Evolutionary conservation across 2,329 filamentous ascomycete species (phyloP), one percentile per base, ranked within the genome.

Genomic region (Sporothrix phasma): DNA sequence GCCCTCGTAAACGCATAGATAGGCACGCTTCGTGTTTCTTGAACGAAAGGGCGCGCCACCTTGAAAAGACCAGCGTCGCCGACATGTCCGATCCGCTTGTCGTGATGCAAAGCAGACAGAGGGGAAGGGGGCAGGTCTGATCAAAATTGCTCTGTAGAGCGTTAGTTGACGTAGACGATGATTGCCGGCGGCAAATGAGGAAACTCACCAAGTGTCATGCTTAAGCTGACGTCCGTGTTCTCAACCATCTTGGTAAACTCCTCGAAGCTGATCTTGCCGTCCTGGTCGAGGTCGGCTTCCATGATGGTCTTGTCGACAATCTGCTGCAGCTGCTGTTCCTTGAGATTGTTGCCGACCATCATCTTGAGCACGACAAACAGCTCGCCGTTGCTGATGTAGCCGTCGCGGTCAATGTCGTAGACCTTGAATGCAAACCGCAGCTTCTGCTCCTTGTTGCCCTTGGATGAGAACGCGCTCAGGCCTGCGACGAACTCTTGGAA

Each of bases 281-380:
- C 94, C 67, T 87, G 87, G 77, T 99, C 94, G 70, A 92, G 83
- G 77, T 99, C 94, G 58, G 94, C 94, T 80, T 99, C 94, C 94
- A 97, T 97, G 75, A 99, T 97, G 66, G 94, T 99, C 86, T 99
- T 99, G 81, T 99, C 94, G 70, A 99, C 94, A 75, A 99, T 99
- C 85, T 93, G 94, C 80, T 99, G 94, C 75, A 99, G 79, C 79
- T 99, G 94, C 78, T 97, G 91, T 76, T 99, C 94, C 83, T 99
- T 99, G 73, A 99, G 80, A 77, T 99, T 99, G 80, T 90, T 97
- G 66, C 94, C 94, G 61, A 99, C 94, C 94, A 99, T 99, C 94
- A 99, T 99, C 88, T 99, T 99, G 72, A 99, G 83, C 73, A 99
- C 94, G 72, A 99, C 97, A 77, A 97, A 99, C 61, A 99, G 84